Evolutionary conservation across 305 asterid species (phyloP), one percentile per base, ranked within the genome.

Genomic region (Lippia alba): DNA sequence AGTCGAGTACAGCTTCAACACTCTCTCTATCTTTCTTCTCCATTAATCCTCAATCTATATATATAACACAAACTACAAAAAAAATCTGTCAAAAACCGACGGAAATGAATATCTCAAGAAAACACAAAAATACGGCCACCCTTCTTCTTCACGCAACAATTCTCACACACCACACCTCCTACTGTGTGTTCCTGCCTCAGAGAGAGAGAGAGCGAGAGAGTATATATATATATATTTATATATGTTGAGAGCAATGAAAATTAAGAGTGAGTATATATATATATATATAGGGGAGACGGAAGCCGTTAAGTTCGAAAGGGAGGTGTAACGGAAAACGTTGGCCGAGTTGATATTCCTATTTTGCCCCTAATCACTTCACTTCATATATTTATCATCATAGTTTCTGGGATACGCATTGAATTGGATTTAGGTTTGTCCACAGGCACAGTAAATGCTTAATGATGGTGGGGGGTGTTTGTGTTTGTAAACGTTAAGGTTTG

Each of bases 1-100:
- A 83, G 11, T 81, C 71, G 76, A 93, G 82, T 16, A 93, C 97
- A 2, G 87, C 74, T 64, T 89, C 76, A 74, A 83, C 82, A 74
- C 74, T 84, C 30, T 82, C 74, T 74, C 84, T 86, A 20, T 81
- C 85, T 79, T 84, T 83, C 76, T 83, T 84, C 17, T 85, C 89
- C 96, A 91, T 89, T 36, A 4, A 36, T 54, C 46, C 30, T 24
- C 30, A 24, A 24, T 17, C 61, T 70, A 65, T 64, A 71, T 48
- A 59, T n/a, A 39, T 48, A n/a, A n/a, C n/a, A n/a, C n/a, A n/a
- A n/a, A n/a, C n/a, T n/a, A n/a, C n/a, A n/a, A n/a, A n/a, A n/a
- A n/a, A n/a, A n/a, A n/a, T n/a, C n/a, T n/a, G n/a, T n/a, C n/a
- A n/a, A n/a, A n/a, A n/a, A n/a, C n/a, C n/a, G 2, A 49, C 5